Evolutionary conservation across 2,329 filamentous ascomycete species (phyloP).

Genomic region (Ascosphaera acerosa): DNA sequence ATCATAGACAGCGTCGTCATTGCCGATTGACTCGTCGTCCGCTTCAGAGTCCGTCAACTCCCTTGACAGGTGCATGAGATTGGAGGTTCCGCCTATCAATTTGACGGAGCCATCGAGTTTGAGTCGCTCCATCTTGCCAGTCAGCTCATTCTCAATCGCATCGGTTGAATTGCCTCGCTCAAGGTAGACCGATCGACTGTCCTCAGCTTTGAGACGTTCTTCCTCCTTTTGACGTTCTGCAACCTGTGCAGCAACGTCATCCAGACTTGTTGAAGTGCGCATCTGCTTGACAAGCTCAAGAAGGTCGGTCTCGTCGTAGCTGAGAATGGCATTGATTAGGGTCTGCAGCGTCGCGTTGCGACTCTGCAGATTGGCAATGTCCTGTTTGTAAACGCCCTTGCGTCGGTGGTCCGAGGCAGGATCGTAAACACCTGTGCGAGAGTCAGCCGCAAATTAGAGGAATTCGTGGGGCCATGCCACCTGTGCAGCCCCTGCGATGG

Average conservation of each 20-base stretch:
- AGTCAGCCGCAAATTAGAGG: too few species aligned
- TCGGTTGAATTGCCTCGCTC: background rate
- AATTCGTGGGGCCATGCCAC: too few species aligned
- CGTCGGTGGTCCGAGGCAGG: constrained; percentile 87
- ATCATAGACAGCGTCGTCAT: constrained; percentile 25
- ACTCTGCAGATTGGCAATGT: constrained; percentile 68
- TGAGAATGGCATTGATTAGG: constrained; percentile 78
- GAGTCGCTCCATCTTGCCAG: constrained; percentile 80
- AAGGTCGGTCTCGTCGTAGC: constrained; percentile 71
- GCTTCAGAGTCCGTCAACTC: constrained; percentile 21
- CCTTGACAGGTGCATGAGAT: constrained; percentile 52
- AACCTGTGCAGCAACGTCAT: constrained; percentile 36
- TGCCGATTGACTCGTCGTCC: constrained; percentile 15
- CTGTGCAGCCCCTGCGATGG: too few species aligned
- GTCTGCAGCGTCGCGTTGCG: constrained; percentile 70
- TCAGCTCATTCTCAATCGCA: constrained; percentile 48
- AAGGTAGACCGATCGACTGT: background rate
- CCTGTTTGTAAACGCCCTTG: constrained; percentile 91
- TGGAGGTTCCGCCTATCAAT: constrained; percentile 85
- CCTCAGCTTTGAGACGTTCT: background rate
- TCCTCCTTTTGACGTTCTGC: constrained; percentile 25
- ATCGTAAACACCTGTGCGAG: constrained; percentile 52
- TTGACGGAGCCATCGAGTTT: constrained; percentile 65
- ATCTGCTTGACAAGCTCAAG: constrained; percentile 61
- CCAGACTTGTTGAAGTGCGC: constrained; percentile 54